Conservation (phyloP, 495 filamentous ascomycete species). For the Neurospora intermedia region DNA sequence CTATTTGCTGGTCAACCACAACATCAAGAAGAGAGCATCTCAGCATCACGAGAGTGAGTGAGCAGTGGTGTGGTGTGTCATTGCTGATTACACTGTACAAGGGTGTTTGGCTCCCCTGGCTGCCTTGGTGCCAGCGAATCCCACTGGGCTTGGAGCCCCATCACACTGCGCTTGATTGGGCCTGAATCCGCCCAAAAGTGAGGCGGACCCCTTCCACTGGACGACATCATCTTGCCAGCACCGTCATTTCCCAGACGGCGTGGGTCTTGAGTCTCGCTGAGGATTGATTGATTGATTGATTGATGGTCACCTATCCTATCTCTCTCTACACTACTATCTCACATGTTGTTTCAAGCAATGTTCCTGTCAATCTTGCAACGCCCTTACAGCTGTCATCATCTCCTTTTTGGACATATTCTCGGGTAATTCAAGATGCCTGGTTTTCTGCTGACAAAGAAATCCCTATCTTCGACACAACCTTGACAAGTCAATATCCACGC, state of each 20-base stretch:
- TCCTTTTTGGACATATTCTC: not conserved
- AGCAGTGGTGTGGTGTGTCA: not conserved
- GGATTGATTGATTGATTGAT: not conserved
- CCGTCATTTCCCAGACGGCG: constrained; percentile 6
- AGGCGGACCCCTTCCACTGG: constrained; percentile 14
- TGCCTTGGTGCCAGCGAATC: constrained; percentile 12
- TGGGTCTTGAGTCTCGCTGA: not conserved
- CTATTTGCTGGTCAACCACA: not conserved
- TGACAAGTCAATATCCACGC: not conserved
- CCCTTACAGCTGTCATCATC: not conserved
- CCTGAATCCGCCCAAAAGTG: constrained; percentile 7
- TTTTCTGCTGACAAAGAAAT: not conserved
- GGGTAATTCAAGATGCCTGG: not conserved
- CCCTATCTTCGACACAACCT: not conserved
- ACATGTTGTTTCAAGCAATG: not conserved
- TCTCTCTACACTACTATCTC: not conserved
- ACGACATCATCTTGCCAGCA: not conserved
- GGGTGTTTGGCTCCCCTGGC: not conserved
- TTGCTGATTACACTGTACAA: not conserved
- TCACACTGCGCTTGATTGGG: constrained; percentile 14
- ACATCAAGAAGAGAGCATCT: not conserved
- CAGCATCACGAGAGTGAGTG: not conserved
- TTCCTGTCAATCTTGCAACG: not conserved
- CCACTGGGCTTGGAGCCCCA: constrained; percentile 2
- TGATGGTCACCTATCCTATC: not conserved